Percentiles rank a stretch among this genome's conserved stretches.
Evolutionary conservation across 1,284 basidiomycete species (phyloP).

Genomic region (Ceratobasidium sp.): DNA sequence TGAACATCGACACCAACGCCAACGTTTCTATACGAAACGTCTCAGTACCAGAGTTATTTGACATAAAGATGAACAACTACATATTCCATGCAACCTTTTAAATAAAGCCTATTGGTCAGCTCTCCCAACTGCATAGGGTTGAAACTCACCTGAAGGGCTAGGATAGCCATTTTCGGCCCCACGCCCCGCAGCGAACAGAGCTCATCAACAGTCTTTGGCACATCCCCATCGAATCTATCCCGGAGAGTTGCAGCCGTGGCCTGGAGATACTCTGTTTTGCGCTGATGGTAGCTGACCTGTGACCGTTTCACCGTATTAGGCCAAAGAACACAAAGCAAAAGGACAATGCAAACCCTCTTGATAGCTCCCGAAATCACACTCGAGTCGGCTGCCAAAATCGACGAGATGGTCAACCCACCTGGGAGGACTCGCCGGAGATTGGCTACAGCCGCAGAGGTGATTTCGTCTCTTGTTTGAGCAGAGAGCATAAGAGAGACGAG

Average conservation of each 20-base stretch:
- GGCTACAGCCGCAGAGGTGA: slow-evolving; percentile 82
- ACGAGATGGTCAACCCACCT: slow-evolving; percentile 79
- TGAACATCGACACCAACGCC: slow-evolving; percentile 97
- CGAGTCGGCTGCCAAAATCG: slow-evolving; percentile 70
- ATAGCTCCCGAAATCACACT: slow-evolving; percentile 75
- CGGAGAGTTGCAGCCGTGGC: slow-evolving; percentile 71
- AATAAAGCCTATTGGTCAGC: background rate
- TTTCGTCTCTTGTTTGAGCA: slow-evolving; percentile 93
- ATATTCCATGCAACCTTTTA: slow-evolving; percentile 74
- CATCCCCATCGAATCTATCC: slow-evolving; percentile 77
- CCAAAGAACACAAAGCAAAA: background rate
- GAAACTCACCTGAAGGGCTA: slow-evolving; percentile 66
- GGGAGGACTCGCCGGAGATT: slow-evolving; percentile 78
- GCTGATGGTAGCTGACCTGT: slow-evolving; percentile 83
- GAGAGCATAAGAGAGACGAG: slow-evolving; percentile 95
- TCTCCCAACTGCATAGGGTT: background rate
- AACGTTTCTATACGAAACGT: slow-evolving; percentile 66
- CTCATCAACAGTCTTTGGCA: slow-evolving; percentile 86
- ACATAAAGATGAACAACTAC: slow-evolving; percentile 54
- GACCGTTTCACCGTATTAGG: background rate
- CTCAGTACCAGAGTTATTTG: background rate
- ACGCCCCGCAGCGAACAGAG: slow-evolving; percentile 85
- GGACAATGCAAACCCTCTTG: slow-evolving; percentile 60
- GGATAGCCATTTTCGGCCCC: slow-evolving; percentile 92
- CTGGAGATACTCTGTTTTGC: slow-evolving; percentile 68